Evolutionary conservation across 2,329 filamentous ascomycete genomes (phyloP).

Genomic region (Periglandula ipomoeae): DNA sequence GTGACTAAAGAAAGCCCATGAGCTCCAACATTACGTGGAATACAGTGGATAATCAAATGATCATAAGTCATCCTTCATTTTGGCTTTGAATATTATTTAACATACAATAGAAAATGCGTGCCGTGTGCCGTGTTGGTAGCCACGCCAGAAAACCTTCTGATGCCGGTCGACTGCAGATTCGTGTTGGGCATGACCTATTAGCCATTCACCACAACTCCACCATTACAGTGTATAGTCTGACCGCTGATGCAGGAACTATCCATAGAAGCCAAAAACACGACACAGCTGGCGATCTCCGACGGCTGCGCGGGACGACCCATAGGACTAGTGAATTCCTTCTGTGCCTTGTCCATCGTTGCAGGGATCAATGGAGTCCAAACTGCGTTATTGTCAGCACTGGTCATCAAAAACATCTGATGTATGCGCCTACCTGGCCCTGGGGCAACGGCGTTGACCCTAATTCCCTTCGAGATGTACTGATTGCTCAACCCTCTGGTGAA

Average conservation of each 20-base stretch:
- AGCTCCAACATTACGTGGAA: too few species aligned
- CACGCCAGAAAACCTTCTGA: too few species aligned
- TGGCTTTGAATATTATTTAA: too few species aligned
- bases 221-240: slow-evolving; percentile 51
- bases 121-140: too few species aligned
- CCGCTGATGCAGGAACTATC: slow-evolving; percentile 69
- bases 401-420: not conserved
- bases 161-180: too few species aligned
- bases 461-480: slow-evolving; percentile 62
- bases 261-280: slow-evolving; percentile 68
- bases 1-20: too few species aligned
- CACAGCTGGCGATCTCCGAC: slow-evolving; percentile 71
- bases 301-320: slow-evolving; percentile 74
- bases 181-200: not conserved
- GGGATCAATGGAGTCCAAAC: slow-evolving; percentile 73
- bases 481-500: slow-evolving; percentile 74
- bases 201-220: slow-evolving; percentile 39
- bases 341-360: slow-evolving; percentile 61
- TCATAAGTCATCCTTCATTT: too few species aligned
- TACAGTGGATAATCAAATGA: too few species aligned
- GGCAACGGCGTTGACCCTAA: slow-evolving; percentile 67
- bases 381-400: not conserved
- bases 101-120: too few species aligned
- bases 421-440: slow-evolving; percentile 51
- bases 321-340: slow-evolving; percentile 63